These are phyloP conservation scores for Ophiostoma novo-ulmi DNA, from an alignment of 2,329 filamentous ascomycete genomes.

Conservation along the genomic window DNA sequence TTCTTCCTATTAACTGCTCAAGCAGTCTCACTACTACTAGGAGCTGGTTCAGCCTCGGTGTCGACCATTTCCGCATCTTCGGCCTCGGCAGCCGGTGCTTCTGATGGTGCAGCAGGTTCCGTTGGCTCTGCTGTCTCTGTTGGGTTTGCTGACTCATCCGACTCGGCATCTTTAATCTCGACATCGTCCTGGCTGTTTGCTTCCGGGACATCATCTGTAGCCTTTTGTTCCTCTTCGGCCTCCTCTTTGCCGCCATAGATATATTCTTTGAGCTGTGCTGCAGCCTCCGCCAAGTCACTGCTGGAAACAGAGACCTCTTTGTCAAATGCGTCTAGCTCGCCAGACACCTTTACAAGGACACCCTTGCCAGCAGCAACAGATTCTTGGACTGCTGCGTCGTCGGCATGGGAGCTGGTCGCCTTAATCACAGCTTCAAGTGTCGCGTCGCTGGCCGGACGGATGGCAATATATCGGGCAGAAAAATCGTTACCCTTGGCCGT, in stretches of 20 bases:
- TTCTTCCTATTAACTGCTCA: not conserved
- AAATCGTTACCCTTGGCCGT: slow-evolving; percentile 55
- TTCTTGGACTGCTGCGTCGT: slow-evolving; percentile 45
- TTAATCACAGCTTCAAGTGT: slow-evolving; percentile 41
- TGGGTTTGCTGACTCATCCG: not conserved
- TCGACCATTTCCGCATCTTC: slow-evolving; percentile 23
- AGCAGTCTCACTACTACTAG: not conserved
- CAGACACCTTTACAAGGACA: slow-evolving; percentile 47
- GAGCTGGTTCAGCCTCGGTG: slow-evolving; percentile 7
- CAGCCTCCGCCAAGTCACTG: slow-evolving; percentile 38
- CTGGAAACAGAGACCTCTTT: not conserved
- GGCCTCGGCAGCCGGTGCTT: not conserved
- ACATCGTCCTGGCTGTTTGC: slow-evolving; percentile 1
- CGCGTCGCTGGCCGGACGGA: slow-evolving; percentile 42
- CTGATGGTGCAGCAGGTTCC: not conserved
- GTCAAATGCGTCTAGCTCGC: slow-evolving; percentile 24
- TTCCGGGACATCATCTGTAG: not conserved
- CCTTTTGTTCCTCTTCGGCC: not conserved
- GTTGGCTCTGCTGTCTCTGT: not conserved
- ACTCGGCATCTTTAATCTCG: not conserved
- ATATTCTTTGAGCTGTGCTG: slow-evolving; percentile 46
- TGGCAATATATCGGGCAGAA: slow-evolving; percentile 50
- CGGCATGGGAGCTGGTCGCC: slow-evolving; percentile 41
- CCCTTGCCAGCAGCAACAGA: slow-evolving; percentile 34
- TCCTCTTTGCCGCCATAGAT: slow-evolving; percentile 37